Evolutionary conservation across 2,329 filamentous ascomycete species (phyloP).

Genomic region (Tolypocladium nubicola): DNA sequence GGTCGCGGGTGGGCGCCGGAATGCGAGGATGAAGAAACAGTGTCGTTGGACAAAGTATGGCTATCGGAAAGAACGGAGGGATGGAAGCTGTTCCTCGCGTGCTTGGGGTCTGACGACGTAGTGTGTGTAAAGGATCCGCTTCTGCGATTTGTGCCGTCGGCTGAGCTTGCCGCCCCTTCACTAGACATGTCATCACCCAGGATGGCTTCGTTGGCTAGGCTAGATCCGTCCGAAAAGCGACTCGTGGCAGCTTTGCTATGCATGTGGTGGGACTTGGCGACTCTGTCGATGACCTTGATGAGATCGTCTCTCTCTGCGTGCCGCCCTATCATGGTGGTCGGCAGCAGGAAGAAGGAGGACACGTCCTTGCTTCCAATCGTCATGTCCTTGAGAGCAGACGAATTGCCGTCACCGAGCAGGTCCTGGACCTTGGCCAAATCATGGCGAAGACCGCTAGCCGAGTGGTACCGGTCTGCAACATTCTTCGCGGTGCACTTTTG

Average conservation of each 20-base stretch:
- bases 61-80: conserved; percentile 30
- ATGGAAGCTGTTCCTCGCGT: conserved; percentile 26
- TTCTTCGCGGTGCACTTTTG: conserved; percentile 88
- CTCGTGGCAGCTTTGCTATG: conserved; percentile 29
- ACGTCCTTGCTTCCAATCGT: conserved; percentile 75
- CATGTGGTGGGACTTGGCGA: conserved; percentile 53
- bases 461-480: conserved; percentile 81
- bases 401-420: conserved; percentile 65
- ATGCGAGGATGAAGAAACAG: conserved; percentile 35
- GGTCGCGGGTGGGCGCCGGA: conserved; percentile 28
- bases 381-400: conserved; percentile 60
- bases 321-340: conserved; percentile 71
- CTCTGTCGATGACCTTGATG: conserved; percentile 64
- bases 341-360: conserved; percentile 85
- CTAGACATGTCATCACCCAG: conserved; percentile 45
- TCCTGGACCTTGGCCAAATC: conserved; percentile 68
- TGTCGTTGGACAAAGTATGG: conserved; percentile 31
- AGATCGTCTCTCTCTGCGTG: conserved; percentile 61
- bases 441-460: conserved; percentile 72
- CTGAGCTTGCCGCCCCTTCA: conserved; percentile 47
- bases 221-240: conserved; percentile 43
- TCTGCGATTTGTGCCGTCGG: conserved; percentile 37
- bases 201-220: conserved; percentile 37
- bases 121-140: conserved; percentile 39
- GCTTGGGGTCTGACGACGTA: conserved; percentile 29